A percentile compares a stretch with the other conserved stretches of the same genome.
phyloP scores from a whole-genome alignment of 2,329 filamentous ascomycete genomes.

The Beauveria rudraprayagi region DNA sequence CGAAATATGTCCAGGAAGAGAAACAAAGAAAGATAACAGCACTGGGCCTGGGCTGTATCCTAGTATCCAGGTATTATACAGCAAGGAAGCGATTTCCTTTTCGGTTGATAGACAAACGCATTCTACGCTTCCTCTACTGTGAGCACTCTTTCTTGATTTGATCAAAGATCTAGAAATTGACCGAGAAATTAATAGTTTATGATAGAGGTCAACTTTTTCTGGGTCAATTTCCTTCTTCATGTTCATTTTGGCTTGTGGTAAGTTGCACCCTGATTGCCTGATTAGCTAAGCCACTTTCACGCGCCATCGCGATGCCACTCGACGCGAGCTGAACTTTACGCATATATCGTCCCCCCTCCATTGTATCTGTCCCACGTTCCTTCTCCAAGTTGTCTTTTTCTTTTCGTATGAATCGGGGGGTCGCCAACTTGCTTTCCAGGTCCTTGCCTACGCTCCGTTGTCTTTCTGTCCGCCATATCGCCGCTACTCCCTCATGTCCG shows the following conservation, averaged over 20 bases:
- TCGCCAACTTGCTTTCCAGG: conserved; percentile 23
- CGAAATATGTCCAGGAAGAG: too few species aligned
- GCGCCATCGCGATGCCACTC: not conserved
- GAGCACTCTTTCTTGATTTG: too few species aligned
- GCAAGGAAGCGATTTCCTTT: too few species aligned
- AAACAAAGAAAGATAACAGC: too few species aligned
- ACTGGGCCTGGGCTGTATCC: too few species aligned
- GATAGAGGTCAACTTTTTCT: too few species aligned
- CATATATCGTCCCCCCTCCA: not conserved
- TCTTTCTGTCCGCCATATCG: conserved; percentile 15
- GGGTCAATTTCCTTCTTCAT: not conserved
- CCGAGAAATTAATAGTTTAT: too few species aligned
- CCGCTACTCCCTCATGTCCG: conserved; percentile 18
- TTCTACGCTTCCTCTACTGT: too few species aligned
- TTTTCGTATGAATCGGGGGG: conserved; percentile 26
- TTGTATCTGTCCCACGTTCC: not conserved
- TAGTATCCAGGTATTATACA: too few species aligned
- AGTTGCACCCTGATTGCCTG: not conserved
- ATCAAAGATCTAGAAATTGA: too few species aligned
- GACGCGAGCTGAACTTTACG: not conserved
- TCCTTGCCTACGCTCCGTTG: conserved; percentile 29
- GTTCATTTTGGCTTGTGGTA: not conserved
- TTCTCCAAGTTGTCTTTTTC: not conserved
- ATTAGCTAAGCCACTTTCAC: conserved; percentile 1
- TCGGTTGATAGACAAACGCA: too few species aligned